Conservation (phyloP, 163 green algal species). For the Scenedesmus sp. region DNA sequence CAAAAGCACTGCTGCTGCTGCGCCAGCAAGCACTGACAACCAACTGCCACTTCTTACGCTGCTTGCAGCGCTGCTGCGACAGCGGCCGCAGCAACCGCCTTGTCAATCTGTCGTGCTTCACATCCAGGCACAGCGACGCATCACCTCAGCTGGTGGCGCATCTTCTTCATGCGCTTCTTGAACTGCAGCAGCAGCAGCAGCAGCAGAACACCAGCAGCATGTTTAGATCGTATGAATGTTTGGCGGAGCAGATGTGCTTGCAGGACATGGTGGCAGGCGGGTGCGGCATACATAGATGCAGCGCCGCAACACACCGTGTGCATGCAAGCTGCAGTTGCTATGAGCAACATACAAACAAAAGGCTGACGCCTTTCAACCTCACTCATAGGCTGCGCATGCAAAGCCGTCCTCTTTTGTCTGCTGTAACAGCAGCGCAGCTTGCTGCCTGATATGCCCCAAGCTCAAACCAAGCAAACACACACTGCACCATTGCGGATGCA, state of each 20-base stretch:
- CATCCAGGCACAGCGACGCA: background rate
- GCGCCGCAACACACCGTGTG: background rate
- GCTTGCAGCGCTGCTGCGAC: background rate
- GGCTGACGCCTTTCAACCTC: too few species aligned
- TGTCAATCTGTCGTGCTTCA: background rate
- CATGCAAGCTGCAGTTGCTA: background rate
- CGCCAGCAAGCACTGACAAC: background rate
- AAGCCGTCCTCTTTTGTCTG: too few species aligned
- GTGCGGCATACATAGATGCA: background rate
- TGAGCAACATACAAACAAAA: too few species aligned
- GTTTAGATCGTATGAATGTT: background rate
- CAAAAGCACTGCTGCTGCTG: background rate
- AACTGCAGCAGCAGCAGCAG: slow-evolving; percentile 18
- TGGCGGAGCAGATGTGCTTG: background rate
- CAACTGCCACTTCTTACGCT: background rate
- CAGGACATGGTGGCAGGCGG: background rate
- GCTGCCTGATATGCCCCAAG: too few species aligned
- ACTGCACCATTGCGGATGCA: background rate
- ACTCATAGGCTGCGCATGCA: too few species aligned
- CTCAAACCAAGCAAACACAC: too few species aligned
- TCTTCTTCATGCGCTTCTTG: slow-evolving; percentile 56
- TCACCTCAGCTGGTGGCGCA: slow-evolving; percentile 44
- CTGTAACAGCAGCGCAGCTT: too few species aligned
- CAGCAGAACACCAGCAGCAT: background rate
- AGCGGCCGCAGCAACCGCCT: background rate